phyloP scores from a whole-genome alignment of 2,329 filamentous ascomycete genomes.

The Colletotrichum shisoi region DNA sequence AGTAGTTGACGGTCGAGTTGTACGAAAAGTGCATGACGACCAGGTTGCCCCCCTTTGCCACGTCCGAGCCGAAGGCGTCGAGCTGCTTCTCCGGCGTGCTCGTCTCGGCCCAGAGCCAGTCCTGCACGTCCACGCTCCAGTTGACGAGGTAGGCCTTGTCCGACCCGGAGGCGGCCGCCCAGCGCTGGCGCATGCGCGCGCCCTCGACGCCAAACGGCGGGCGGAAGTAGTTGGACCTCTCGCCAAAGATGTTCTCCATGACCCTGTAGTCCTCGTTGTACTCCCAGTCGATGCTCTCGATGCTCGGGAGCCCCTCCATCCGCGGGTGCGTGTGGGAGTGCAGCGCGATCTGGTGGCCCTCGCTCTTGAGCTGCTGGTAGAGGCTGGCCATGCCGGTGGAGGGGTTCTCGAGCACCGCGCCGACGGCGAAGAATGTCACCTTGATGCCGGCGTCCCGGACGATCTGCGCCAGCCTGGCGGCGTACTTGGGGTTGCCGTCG shows the following conservation, averaged over 20 bases:
- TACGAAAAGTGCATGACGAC: constrained; percentile 76
- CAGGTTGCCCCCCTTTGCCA: constrained; percentile 68
- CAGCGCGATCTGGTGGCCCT: constrained; percentile 73
- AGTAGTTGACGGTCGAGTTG: constrained; percentile 68
- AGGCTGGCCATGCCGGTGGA: constrained; percentile 68
- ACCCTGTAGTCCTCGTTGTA: constrained; percentile 64
- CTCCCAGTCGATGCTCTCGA: constrained; percentile 67
- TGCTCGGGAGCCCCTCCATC: constrained; percentile 64
- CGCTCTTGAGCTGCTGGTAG: constrained; percentile 68
- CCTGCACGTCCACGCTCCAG: constrained; percentile 76
- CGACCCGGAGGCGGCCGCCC: constrained; percentile 61
- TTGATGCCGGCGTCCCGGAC: constrained; percentile 68
- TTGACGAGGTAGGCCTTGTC: constrained; percentile 67
- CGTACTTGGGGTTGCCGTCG: constrained; percentile 65
- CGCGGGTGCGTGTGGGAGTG: constrained; percentile 76
- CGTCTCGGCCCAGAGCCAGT: constrained; percentile 72
- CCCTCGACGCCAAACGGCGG: constrained; percentile 74
- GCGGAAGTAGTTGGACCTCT: constrained; percentile 65
- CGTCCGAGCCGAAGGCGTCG: constrained; percentile 69
- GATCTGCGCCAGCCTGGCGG: constrained; percentile 60
- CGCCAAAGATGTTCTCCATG: constrained; percentile 52
- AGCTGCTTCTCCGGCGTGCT: constrained; percentile 71
- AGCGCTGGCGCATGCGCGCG: constrained; percentile 69
- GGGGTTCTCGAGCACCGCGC: constrained; percentile 65
- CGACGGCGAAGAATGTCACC: constrained; percentile 77